Evolutionary conservation across 1,284 basidiomycete genomes (phyloP), one percentile per base, ranked within the genome.

Genomic region (Serendipita sp.): DNA sequence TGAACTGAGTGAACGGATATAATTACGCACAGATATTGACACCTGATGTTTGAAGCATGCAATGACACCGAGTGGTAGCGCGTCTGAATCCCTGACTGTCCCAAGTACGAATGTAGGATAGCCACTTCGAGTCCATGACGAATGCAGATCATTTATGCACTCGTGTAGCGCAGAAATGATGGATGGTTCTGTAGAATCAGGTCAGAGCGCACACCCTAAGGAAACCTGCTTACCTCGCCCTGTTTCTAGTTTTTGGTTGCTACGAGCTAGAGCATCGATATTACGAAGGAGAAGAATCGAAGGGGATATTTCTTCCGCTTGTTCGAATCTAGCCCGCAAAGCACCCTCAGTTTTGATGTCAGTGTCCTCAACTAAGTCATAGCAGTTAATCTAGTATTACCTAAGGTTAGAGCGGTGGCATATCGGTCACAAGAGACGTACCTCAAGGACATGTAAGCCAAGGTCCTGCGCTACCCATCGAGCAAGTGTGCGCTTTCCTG

Each of bases 31-130:
- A 74, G 89, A 81, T 53, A 95, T 82, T 0, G 73, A 70, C 30
- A 97, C 77, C 68, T 93, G 88, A 70, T 95, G 91, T 73, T 96
- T 97, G 77, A 98, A 97, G 65, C 80, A 84, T 1, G 82, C 80
- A 32, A 90, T 71, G 1, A 96, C 74, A 2, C 79, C 79, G 2
- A 81, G 72, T 0, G 91, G 84, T 3, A 94, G 78, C 43, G 80
- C 79, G 35, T 85, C 84, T 2, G 80, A 74, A 61, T 90, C 87
- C 50, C 80, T 80, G 0, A 86, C 87, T 1, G 89, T 94, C 3
- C 82, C 94, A 61, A 93, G 72, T 3, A 93, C 76, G 6, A 93
- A 70, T 1, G 87, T 80, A 6, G 91, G 88, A 67, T 79, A 83
- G 1, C 83, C 83, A 1, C 80, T 79, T 5, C 77, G 70, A 49